phyloP scores from a whole-genome alignment of 192 early-diverging fungal genomes.

The Diversispora eburnea region DNA sequence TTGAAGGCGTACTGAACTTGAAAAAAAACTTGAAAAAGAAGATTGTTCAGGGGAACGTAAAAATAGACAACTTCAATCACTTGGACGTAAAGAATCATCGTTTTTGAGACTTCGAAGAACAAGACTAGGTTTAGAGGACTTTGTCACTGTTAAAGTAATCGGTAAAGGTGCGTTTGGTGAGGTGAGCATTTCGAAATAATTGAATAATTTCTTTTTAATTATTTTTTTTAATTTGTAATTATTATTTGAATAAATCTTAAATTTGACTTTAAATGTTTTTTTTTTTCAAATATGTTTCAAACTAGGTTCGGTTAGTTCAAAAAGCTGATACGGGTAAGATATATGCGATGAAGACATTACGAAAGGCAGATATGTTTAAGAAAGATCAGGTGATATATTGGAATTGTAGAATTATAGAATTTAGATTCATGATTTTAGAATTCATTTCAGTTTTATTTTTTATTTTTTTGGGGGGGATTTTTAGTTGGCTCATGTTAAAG shows the following conservation, averaged over 20 bases:
- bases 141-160: conserved; percentile 95
- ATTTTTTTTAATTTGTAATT: not conserved
- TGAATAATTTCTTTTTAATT: not conserved
- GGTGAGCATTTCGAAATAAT: conserved; percentile 32
- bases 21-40: conserved; percentile 70
- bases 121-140: conserved; percentile 86
- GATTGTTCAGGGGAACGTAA: conserved; percentile 85
- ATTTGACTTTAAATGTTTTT: not conserved
- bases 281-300: not conserved
- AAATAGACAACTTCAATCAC: conserved; percentile 69
- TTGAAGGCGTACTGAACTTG: conserved; percentile 71
- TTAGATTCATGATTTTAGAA: conserved; percentile 1
- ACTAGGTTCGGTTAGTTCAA: conserved; percentile 91
- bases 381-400: conserved; percentile 78
- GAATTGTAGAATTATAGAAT: not conserved
- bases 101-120: conserved; percentile 90
- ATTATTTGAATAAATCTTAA: not conserved
- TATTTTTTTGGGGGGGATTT: not conserved
- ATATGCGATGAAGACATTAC: conserved; percentile 96
- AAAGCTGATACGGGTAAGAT: conserved; percentile 96
- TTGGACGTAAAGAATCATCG: conserved; percentile 88
- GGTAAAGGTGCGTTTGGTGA: conserved; percentile 99
- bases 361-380: conserved; percentile 97
- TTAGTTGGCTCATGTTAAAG: conserved; percentile 92
- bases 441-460: not conserved